Base-by-base conservation (phyloP, 441 rosid genomes). In the Melastoma candidum region DNA sequence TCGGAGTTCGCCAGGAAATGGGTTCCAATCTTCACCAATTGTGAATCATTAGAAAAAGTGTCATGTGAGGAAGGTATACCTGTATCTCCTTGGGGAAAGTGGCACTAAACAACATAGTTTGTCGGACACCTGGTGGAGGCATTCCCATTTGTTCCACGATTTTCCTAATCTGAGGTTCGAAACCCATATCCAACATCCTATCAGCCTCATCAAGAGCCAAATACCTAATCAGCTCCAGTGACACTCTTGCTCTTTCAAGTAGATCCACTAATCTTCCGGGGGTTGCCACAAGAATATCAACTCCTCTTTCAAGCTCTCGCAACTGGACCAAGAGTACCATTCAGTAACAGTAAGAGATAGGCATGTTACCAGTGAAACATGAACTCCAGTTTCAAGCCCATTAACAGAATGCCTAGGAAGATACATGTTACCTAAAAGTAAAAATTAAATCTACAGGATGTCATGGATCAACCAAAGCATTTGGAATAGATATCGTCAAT, bases 151-250 rank as follows among this genome's bases (percentile, higher is more conserved):
- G 75, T 54, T 80, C 68, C 71, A 79, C 85, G 48, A 79, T 79
- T 63, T 77, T 79, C 71, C 85, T 74, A 48, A 79, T 79, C 60
- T 80, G 85, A 57, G 85, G 85, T 58, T 80, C 85, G 67, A 80
- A 80, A 44, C 85, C 85, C 85, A 80, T 80, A 68, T 80, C 86
- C 56, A 80, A 64, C 86, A 80, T 80, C 71, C 86, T 65, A 65
- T 80, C 86, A n/a, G 86, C 86, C 68, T 80, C 86, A 67, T 80
- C 83, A 36, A 80, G 85, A 67, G 83, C 81, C 63, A 80, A 61
- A 39, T 68, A 80, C 47, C 57, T 67, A 63, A 75, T 66, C 73
- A 73, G 67, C 70, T 80, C 76, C 75, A 80, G 57, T 39, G 83
- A 77, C 59, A 77, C 81, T 68, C 83, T 65, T 46, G 81, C 81